Percentiles rank a stretch among this genome's conserved stretches.
These are phyloP conservation scores for Aspergillus baeticus DNA, from an alignment of 495 filamentous ascomycete species.

Conservation along the genomic window DNA sequence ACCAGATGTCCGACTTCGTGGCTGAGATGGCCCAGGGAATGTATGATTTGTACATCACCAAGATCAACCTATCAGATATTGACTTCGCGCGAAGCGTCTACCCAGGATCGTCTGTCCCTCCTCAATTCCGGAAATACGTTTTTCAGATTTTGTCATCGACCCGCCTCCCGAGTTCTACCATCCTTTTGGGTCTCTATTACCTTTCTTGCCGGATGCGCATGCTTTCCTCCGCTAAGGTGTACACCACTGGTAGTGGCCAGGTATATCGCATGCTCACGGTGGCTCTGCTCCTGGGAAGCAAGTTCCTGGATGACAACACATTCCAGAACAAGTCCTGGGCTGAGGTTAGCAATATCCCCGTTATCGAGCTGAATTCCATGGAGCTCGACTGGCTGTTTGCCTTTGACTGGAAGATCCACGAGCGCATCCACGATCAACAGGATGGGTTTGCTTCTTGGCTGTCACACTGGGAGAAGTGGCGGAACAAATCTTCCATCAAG, in stretches of 20 bases:
- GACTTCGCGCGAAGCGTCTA: conserved; percentile 75
- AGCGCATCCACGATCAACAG: conserved; percentile 76
- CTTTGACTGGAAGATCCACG: conserved; percentile 85
- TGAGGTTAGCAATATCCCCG: conserved; percentile 91
- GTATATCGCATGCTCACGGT: conserved; percentile 92
- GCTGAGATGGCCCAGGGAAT: conserved; percentile 85
- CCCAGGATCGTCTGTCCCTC: conserved; percentile 63
- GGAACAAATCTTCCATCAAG: conserved; percentile 58
- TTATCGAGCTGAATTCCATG: conserved; percentile 82
- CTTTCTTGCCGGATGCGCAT: conserved; percentile 77
- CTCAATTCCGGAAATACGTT: conserved; percentile 92
- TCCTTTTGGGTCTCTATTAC: conserved; percentile 89
- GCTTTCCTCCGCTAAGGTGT: conserved; percentile 58
- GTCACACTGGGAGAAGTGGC: conserved; percentile 80
- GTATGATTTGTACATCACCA: conserved; percentile 64
- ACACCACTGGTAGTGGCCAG: conserved; percentile 63
- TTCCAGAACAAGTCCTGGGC: conserved; percentile 99
- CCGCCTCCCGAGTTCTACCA: conserved; percentile 90
- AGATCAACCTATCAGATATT: conserved; percentile 67
- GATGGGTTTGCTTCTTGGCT: conserved; percentile 80
- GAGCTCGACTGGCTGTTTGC: conserved; percentile 89
- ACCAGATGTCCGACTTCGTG: conserved; percentile 97
- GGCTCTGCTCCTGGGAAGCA: conserved; percentile 86
- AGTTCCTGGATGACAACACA: conserved; percentile 98
- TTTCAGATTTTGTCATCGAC: conserved; percentile 92